Base-by-base conservation (phyloP, 768 basidiomycete species). In the Agrocybe pediades region DNA sequence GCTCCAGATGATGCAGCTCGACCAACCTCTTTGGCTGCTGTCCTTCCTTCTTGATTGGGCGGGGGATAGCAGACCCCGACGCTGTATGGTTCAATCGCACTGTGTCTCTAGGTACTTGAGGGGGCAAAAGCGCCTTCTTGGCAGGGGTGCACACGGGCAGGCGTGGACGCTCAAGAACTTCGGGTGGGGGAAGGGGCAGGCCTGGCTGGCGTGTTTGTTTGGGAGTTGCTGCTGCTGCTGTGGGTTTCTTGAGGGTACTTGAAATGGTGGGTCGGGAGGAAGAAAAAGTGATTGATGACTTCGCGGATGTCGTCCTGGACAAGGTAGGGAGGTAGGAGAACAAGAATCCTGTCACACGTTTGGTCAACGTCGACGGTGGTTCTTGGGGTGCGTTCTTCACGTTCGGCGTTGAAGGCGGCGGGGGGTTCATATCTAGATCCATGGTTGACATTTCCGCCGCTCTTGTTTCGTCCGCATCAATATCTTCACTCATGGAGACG, bases 51-150 rank as follows among this genome's bases (percentile, higher is more conserved):
- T 85, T 75, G 65, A 71, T 67, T 2, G 79, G 77, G 8, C 62
- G 53, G 33, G 64, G 62, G 2, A 76, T 73, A n/a, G n/a, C n/a
- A n/a, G n/a, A n/a, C 9, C 72, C 67, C 0, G 84, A 79, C 1
- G 82, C 78, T n/a, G n/a, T n/a, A 11, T 78, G 84, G 29, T 86
- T 76, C 9, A 92, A 74, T 17, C 77, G 69, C 2, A 90, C 86
- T 16, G 84, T 74, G 25, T 89, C 87, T 67, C 83, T 90, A 0
- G 87, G 87, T n/a, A n/a, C n/a, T n/a, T n/a, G n/a, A n/a, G n/a
- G n/a, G n/a, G n/a, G n/a, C n/a, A n/a, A n/a, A n/a, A 72, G 53
- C 1, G 77, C 79, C 36, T 76, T 80, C 13, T 83, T 75, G 2
- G 69, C 77, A 3, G 88, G 88, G 0, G 88, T 89, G 13, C 67